A percentile compares a stretch with the other conserved stretches of the same genome.
Conservation (phyloP, 2,329 filamentous ascomycete genomes). For the Penicillium sp. region DNA sequence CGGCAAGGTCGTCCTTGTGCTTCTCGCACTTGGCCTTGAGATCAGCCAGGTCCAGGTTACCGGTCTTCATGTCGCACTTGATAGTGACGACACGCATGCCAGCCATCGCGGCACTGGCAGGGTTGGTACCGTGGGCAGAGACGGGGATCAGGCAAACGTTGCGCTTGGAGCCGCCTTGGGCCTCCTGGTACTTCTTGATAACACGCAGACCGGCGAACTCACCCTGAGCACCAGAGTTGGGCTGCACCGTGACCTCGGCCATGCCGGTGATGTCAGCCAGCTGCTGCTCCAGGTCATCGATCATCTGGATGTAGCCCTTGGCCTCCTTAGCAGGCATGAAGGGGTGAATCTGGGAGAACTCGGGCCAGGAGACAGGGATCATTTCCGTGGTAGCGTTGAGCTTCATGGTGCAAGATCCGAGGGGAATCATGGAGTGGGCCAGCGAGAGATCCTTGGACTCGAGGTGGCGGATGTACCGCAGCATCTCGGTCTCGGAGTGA, state of each 20-base stretch:
- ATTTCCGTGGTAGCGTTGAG: conserved; percentile 92
- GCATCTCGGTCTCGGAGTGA: conserved; percentile 90
- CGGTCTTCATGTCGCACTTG: conserved; percentile 83
- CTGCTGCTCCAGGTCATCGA: conserved; percentile 70
- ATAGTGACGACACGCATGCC: conserved; percentile 91
- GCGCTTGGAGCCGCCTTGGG: conserved; percentile 62
- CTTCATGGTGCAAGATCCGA: conserved; percentile 98
- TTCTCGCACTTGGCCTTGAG: conserved; percentile 85
- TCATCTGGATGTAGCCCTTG: conserved; percentile 67
- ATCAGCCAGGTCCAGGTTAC: conserved; percentile 85
- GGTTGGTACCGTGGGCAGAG: conserved; percentile 94
- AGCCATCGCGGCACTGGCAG: conserved; percentile 90
- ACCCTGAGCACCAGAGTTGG: conserved; percentile 93
- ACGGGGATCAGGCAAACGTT: conserved; percentile 94
- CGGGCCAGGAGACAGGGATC: conserved; percentile 75
- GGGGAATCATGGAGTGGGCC: conserved; percentile 94
- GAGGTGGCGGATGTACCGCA: conserved; percentile 89
- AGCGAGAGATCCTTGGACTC: conserved; percentile 93
- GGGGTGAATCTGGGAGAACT: conserved; percentile 78
- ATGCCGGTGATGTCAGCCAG: conserved; percentile 84
- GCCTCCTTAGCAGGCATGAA: conserved; percentile 65
- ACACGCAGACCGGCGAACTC: conserved; percentile 88
- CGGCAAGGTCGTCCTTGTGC: conserved; percentile 78
- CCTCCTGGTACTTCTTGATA: conserved; percentile 80
- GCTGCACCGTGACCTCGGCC: conserved; percentile 83